Conservation (phyloP, 441 rosid species). For the Pelargonium myrrhifolium region DNA sequence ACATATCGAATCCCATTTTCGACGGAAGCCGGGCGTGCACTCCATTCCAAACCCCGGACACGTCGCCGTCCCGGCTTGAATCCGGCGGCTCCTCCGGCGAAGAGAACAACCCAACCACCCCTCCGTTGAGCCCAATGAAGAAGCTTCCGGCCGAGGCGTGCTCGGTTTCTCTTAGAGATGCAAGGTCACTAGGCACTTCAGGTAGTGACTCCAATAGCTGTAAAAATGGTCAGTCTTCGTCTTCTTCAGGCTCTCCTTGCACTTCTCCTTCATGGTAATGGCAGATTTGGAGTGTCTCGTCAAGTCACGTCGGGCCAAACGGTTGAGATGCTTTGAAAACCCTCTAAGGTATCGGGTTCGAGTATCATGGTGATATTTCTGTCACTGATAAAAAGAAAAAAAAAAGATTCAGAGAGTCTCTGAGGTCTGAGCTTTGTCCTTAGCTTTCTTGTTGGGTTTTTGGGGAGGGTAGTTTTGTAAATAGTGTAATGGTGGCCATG, state of each 20-base stretch:
- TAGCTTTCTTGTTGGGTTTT: not conserved
- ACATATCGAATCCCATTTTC: slow-evolving; percentile 80
- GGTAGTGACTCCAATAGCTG: slow-evolving; percentile 47
- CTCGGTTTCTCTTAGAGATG: slow-evolving; percentile 52
- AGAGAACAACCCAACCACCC: slow-evolving; percentile 31
- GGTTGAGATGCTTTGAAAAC: too few species aligned
- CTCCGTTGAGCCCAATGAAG: slow-evolving; percentile 78
- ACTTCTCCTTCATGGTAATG: slow-evolving; percentile 77
- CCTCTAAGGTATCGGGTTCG: too few species aligned
- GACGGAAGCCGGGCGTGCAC: slow-evolving; percentile 37
- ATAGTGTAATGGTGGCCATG: not conserved
- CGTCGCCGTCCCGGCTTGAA: slow-evolving; percentile 67
- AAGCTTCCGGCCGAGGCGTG: slow-evolving; percentile 64
- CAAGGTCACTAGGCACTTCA: slow-evolving; percentile 41
- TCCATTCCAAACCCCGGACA: slow-evolving; percentile 70
- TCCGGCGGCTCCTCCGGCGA: slow-evolving; percentile 45
- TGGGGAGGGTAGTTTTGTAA: not conserved
- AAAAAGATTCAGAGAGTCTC: too few species aligned
- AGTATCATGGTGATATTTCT: too few species aligned
- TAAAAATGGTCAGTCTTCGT: slow-evolving; percentile 36
- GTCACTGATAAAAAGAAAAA: too few species aligned
- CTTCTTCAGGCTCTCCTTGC: slow-evolving; percentile 53
- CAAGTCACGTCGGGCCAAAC: too few species aligned
- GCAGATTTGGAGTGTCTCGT: too few species aligned
- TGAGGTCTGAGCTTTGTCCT: not conserved